Evolutionary conservation across 352 stramenopile species (phyloP).

Genomic region (Phytophthora pinifolia): DNA sequence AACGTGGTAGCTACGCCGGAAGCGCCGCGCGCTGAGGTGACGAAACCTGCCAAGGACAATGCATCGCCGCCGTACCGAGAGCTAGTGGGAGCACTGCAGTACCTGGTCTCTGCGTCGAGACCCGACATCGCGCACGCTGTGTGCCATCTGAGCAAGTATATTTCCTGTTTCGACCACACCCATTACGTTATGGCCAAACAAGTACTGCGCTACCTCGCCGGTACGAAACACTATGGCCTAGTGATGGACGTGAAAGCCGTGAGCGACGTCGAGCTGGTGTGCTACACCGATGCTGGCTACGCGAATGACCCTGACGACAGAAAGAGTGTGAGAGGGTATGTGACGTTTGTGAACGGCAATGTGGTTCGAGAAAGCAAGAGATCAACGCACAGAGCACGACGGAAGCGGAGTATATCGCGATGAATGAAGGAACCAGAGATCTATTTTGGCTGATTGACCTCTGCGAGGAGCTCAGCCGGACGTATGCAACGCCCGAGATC

Average conservation of each 20-base stretch:
- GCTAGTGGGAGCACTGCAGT: conserved; percentile 13
- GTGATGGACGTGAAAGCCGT: background rate
- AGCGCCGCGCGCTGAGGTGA: background rate
- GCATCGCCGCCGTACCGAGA: background rate
- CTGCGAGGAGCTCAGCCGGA: background rate
- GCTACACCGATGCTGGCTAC: conserved; percentile 28
- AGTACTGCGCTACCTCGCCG: conserved; percentile 4
- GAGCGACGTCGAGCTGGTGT: background rate
- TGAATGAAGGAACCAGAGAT: conserved; percentile 22
- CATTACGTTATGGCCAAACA: conserved; percentile 5
- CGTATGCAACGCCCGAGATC: too few relatives aligned
- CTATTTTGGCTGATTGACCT: conserved; percentile 20
- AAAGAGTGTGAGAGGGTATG: conserved; percentile 29
- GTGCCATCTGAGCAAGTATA: conserved; percentile 3
- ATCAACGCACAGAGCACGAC: conserved; percentile 29
- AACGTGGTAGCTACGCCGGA: conserved; percentile 4
- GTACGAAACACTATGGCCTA: conserved; percentile 5
- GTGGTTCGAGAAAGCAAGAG: conserved; percentile 30
- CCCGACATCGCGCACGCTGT: background rate
- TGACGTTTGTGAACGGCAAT: conserved; percentile 22
- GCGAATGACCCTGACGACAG: conserved; percentile 23
- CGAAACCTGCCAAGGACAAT: background rate
- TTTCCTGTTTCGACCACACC: background rate
- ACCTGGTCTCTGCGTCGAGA: conserved; percentile 3
- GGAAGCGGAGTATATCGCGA: conserved; percentile 31